phyloP scores from a whole-genome alignment of 352 stramenopile species.

The Globisporangium okanoganense region DNA sequence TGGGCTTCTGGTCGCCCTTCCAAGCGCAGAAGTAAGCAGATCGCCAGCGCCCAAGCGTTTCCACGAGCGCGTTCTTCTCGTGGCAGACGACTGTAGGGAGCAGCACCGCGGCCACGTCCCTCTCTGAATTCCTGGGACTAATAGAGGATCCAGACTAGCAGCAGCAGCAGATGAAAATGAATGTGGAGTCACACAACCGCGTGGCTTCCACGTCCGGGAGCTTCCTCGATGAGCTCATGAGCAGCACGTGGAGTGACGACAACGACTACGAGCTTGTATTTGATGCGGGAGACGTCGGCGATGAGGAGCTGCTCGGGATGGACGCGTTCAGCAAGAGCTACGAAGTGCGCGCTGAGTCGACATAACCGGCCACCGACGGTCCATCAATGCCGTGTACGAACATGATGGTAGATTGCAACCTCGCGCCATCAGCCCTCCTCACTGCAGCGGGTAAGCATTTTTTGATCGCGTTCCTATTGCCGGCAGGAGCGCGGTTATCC shows the following conservation, averaged over 20 bases:
- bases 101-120: background rate
- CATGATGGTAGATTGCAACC: background rate
- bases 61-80: background rate
- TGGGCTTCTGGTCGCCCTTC: too few species aligned
- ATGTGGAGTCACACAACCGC: background rate
- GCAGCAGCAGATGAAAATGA: background rate
- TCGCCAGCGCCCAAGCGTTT: too few species aligned
- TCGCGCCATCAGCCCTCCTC: background rate
- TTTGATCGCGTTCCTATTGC: too few species aligned
- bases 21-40: too few species aligned
- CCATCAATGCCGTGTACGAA: background rate
- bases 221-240: background rate
- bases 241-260: background rate
- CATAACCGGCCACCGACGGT: too few species aligned
- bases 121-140: background rate
- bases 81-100: background rate
- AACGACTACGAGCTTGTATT: background rate
- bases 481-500: background rate
- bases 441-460: too few species aligned
- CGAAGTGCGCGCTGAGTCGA: background rate
- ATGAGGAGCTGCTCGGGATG: background rate
- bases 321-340: background rate
- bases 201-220: background rate
- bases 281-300: too few species aligned
- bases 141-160: background rate